Base-by-base conservation (phyloP, 2,329 filamentous ascomycete species). In the Juglanconis juglandina region DNA sequence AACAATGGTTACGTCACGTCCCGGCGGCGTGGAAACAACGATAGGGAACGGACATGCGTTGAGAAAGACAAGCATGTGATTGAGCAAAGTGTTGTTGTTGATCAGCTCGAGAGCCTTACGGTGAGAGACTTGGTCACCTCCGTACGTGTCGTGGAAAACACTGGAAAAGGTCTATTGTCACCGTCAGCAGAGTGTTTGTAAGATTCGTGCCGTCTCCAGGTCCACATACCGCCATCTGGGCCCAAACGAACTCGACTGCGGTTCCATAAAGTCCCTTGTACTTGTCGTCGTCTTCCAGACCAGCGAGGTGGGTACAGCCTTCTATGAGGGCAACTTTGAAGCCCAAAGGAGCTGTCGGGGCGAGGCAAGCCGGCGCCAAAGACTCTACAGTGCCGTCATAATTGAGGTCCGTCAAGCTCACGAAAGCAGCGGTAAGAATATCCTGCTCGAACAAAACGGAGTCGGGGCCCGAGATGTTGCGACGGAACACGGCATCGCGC, bases 381-480 rank as follows among this genome's bases (percentile, higher is more conserved):
- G 78, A 79, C 48, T 84, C 83, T 53, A 86, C 77, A 60, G 80
- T 83, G 56, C 78, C 77, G 53, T 87, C 83, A 58, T 86, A 80
- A 67, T 84, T 85, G 41, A 90, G 75, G 65, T 88, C 81, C 11
- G 82, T 78, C 46, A 89, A 74, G 69, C 84, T 86, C 59, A 89
- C 85, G 68, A 89, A 87, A 3, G 86, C 81, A 42, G 85, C 85
- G 14, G 86, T 88, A 73, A 88, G 85, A 67, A 88, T 78, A 61
- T 87, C 81, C 69, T 85, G 82, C 60, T 88, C 86, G 65, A 88
- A 85, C 35, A 77, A 71, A 32, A 75, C 70, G n/a, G 75, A 72
- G 33, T 87, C 81, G 44, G 76, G 69, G 10, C 76, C 75, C 1
- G 77, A 72, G 3, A 78, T 71, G 50, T 80, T 75, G 39, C 80